phyloP scores from a whole-genome alignment of 1,284 basidiomycete genomes.

The Apiotrichum porosum region DNA sequence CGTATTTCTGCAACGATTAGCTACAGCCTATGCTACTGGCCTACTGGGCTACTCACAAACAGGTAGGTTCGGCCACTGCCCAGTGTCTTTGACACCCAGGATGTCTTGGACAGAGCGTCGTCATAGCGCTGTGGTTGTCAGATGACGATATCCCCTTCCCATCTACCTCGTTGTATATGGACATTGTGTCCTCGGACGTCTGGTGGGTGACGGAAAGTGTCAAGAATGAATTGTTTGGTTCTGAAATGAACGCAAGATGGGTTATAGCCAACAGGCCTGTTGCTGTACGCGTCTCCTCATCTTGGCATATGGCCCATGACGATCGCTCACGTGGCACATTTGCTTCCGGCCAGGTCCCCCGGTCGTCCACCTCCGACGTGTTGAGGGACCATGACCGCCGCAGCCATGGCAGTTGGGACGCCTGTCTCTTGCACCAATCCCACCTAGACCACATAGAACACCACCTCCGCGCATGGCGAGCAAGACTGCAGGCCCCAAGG shows the following conservation, averaged over 20 bases:
- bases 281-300: too few relatives aligned
- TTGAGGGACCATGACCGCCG: too few relatives aligned
- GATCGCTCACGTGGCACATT: too few relatives aligned
- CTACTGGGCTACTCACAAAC: conserved; percentile 12
- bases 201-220: neutral
- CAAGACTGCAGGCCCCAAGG: neutral
- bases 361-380: too few relatives aligned
- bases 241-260: too few relatives aligned
- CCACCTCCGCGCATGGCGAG: conserved; percentile 7
- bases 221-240: neutral
- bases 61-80: conserved; percentile 15
- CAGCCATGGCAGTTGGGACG: too few relatives aligned
- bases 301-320: too few relatives aligned
- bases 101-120: conserved; percentile 19
- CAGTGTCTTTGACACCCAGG: conserved; percentile 27
- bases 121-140: conserved; percentile 14
- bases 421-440: too few relatives aligned
- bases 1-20: conserved; percentile 27
- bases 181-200: conserved; percentile 9
- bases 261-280: too few relatives aligned
- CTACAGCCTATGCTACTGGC: too few relatives aligned
- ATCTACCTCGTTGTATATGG: conserved; percentile 15
- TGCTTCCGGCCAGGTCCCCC: too few relatives aligned
- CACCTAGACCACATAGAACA: too few relatives aligned
- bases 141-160: neutral